Evolutionary conservation across 768 basidiomycete species (phyloP).

Genomic region (Ramaria sp.): DNA sequence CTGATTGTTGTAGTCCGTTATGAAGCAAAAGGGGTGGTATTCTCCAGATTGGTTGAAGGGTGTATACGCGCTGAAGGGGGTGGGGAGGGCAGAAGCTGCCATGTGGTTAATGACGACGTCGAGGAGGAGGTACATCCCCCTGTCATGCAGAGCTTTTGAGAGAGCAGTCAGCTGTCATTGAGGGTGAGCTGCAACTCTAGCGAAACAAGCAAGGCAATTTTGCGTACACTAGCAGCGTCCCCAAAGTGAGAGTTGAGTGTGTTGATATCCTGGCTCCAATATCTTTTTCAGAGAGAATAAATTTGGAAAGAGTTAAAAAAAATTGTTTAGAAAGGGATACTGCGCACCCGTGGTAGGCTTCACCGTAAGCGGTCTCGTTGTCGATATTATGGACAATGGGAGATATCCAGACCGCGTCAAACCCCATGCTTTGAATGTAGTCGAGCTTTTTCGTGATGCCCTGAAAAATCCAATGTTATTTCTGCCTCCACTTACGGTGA

Average conservation of each 20-base stretch:
- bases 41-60: constrained; percentile 26
- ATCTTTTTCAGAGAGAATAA: constrained; percentile 17
- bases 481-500: neutral
- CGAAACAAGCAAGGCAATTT: neutral
- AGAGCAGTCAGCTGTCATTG: constrained; percentile 30
- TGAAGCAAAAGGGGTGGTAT: constrained; percentile 31
- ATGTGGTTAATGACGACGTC: constrained; percentile 58
- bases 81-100: constrained; percentile 23
- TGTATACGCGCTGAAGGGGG: constrained; percentile 15
- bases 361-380: constrained; percentile 33
- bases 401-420: constrained; percentile 49
- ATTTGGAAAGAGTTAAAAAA: too few species aligned
- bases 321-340: neutral
- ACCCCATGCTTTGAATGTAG: constrained; percentile 54
- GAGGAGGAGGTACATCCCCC: constrained; percentile 50
- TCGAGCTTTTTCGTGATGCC: constrained; percentile 43
- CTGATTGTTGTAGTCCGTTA: constrained; percentile 33
- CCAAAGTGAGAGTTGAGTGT: constrained; percentile 45
- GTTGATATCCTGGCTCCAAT: constrained; percentile 41
- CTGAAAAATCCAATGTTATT: constrained; percentile 15
- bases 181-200: neutral
- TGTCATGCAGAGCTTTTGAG: constrained; percentile 32
- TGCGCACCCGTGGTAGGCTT: constrained; percentile 45
- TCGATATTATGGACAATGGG: constrained; percentile 41
- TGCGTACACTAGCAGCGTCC: constrained; percentile 26